Evolutionary conservation across 257 asterid genomes (phyloP).

Genomic region (Solanum rostratum): DNA sequence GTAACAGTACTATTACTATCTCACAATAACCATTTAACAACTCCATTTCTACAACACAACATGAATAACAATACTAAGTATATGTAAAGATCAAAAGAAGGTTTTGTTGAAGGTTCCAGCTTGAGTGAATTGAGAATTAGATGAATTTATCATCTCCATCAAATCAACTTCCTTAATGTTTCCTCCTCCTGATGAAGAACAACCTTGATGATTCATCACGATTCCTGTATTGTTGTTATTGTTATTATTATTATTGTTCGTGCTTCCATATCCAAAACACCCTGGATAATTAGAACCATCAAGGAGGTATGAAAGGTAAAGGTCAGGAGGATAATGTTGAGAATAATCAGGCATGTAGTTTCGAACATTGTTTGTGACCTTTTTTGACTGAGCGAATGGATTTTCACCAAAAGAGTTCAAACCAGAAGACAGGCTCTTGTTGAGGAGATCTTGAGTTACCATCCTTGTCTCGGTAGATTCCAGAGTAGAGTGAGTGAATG

Average conservation of each 20-base stretch:
- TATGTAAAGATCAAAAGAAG: neutral
- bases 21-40: too few relatives aligned
- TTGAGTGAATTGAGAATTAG: constrained; percentile 7
- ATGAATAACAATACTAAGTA: neutral
- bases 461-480: neutral
- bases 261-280: neutral
- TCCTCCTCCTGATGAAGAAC: neutral
- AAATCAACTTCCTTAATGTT: constrained; percentile 14
- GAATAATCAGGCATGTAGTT: neutral
- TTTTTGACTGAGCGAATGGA: neutral
- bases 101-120: neutral
- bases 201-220: neutral
- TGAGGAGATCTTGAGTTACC: neutral
- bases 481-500: too few relatives aligned
- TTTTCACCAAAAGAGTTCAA: neutral
- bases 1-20: neutral
- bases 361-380: neutral
- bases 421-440: neutral
- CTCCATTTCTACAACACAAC: neutral
- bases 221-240: too few relatives aligned
- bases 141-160: constrained; percentile 15
- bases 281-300: neutral
- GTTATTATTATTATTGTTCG: neutral
- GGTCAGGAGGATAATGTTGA: constrained; percentile 4
- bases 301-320: constrained; percentile 10